These are phyloP conservation scores for Globisporangium cystogenes DNA, from an alignment of 352 stramenopile genomes.

Conservation along the genomic window DNA sequence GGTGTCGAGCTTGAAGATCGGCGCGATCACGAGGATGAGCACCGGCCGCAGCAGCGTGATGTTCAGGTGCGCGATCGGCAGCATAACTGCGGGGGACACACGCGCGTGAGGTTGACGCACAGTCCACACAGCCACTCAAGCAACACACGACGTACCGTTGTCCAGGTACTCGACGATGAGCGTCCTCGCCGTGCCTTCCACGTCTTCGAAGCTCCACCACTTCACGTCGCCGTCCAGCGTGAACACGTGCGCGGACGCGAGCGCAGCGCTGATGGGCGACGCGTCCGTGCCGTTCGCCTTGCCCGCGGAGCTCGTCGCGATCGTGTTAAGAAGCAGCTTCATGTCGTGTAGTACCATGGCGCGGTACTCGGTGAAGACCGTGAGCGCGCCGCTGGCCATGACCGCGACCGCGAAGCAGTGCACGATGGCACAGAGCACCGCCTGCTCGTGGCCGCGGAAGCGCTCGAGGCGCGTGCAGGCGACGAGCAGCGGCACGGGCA, in stretches of 20 bases:
- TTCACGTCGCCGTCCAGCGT: slow-evolving; percentile 21
- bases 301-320: not conserved
- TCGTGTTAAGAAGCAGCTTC: slow-evolving; percentile 32
- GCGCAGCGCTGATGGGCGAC: not conserved
- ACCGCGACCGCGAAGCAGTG: slow-evolving; percentile 59
- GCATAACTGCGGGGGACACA: slow-evolving; percentile 32
- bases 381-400: slow-evolving; percentile 37
- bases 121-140: too few relatives aligned
- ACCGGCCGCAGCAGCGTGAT: slow-evolving; percentile 61
- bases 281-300: not conserved
- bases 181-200: slow-evolving; percentile 36
- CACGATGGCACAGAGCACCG: slow-evolving; percentile 54
- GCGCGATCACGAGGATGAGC: slow-evolving; percentile 50
- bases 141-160: slow-evolving; percentile 20
- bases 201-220: slow-evolving; percentile 63
- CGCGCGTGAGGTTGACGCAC: too few relatives aligned
- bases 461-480: slow-evolving; percentile 37
- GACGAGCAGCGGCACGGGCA: slow-evolving; percentile 56
- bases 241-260: slow-evolving; percentile 12
- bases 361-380: slow-evolving; percentile 37
- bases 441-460: slow-evolving; percentile 56
- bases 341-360: slow-evolving; percentile 44
- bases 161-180: slow-evolving; percentile 50
- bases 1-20: slow-evolving; percentile 70
- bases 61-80: slow-evolving; percentile 67